A percentile compares a stretch with the other conserved stretches of the same genome.
Conservation (phyloP, 2,329 filamentous ascomycete genomes). For the Phaeosphaeriaceae sp. region DNA sequence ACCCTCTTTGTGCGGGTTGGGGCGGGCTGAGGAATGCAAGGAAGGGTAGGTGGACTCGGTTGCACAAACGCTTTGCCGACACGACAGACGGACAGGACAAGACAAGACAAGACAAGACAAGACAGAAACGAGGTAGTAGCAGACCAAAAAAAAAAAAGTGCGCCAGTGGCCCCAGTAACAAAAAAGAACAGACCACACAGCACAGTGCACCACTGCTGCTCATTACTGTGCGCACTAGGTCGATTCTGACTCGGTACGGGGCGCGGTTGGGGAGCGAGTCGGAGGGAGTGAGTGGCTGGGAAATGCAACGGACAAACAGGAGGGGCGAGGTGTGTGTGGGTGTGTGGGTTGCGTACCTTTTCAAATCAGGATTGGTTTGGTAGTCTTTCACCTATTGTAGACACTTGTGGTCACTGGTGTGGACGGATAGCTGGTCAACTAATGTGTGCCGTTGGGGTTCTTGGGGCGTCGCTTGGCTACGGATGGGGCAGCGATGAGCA, state of each 20-base stretch:
- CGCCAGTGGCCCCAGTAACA: no score
- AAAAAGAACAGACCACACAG: no score
- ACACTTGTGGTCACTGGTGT: not conserved
- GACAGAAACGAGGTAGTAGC: conserved; percentile 11
- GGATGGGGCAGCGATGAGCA: conserved; percentile 24
- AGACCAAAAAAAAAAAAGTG: no score
- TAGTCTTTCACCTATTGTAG: not conserved
- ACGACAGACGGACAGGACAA: no score
- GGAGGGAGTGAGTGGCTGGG: conserved; percentile 9
- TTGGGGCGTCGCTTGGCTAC: conserved; percentile 31
- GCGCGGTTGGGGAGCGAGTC: no score
- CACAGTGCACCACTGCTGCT: no score
- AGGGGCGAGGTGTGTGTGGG: no score
- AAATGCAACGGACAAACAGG: not conserved
- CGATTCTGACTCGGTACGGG: no score
- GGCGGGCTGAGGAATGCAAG: conserved; percentile 46
- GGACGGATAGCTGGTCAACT: not conserved
- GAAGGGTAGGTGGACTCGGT: conserved; percentile 36
- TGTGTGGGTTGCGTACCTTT: no score
- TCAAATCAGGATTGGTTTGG: not conserved
- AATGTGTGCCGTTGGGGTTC: conserved; percentile 23
- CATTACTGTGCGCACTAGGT: no score
- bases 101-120: no score
- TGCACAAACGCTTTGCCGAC: conserved; percentile 35
- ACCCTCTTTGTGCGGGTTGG: conserved; percentile 28